These are phyloP conservation scores for Cryphonectria japonica DNA, from an alignment of 2,329 filamentous ascomycete species.

Conservation along the genomic window DNA sequence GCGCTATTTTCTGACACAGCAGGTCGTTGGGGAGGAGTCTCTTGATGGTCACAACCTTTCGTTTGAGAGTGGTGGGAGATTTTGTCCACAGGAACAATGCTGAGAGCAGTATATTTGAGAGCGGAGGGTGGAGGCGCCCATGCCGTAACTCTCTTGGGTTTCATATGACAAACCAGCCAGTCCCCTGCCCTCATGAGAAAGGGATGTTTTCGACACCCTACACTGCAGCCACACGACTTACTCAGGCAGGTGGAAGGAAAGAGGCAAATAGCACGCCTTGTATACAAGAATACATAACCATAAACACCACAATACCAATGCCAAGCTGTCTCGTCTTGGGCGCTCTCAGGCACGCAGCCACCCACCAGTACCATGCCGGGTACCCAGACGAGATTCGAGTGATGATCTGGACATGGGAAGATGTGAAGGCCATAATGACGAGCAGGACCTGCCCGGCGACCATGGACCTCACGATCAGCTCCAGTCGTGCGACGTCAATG, in stretches of 20 bases:
- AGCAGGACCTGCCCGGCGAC: slow-evolving; percentile 75
- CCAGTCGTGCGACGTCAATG: slow-evolving; percentile 26
- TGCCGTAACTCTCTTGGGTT: neutral
- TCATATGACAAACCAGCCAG: neutral
- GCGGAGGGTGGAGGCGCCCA: neutral
- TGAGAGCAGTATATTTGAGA: neutral
- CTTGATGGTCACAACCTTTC: neutral
- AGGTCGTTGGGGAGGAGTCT: neutral
- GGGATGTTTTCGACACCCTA: neutral
- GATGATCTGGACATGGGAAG: slow-evolving; percentile 93
- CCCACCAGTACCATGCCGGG: slow-evolving; percentile 85
- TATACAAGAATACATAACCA: slow-evolving; percentile 80
- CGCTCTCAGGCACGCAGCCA: slow-evolving; percentile 57
- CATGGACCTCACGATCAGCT: slow-evolving; percentile 55
- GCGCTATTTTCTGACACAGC: neutral
- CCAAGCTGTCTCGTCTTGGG: slow-evolving; percentile 34
- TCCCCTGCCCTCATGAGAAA: neutral
- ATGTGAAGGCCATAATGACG: slow-evolving; percentile 71
- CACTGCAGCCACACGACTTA: neutral
- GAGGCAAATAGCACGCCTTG: slow-evolving; percentile 85
- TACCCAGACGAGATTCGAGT: slow-evolving; percentile 87
- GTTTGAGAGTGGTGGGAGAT: neutral
- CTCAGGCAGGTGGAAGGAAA: slow-evolving; percentile 85
- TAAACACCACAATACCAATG: slow-evolving; percentile 60
- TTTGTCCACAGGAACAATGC: neutral